Evolutionary conservation across 2,329 filamentous ascomycete species (phyloP), one percentile per base, ranked within the genome.

Genomic region (Aspergillus clavatus): DNA sequence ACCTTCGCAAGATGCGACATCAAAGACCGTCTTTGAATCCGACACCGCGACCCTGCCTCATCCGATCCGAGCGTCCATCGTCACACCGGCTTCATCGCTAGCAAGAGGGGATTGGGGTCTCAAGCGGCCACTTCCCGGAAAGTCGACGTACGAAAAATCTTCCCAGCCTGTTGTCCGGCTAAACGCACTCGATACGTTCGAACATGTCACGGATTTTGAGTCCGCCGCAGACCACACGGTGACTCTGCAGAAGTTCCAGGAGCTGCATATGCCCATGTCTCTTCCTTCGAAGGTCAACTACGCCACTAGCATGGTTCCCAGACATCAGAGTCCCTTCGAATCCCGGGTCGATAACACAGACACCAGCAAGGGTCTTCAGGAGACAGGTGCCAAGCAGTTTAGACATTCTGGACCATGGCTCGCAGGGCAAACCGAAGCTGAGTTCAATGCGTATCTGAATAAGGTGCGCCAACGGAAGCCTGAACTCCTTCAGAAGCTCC

Each of bases 41-140:
- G 75, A 82, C 43, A 83, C 81, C 18, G 82, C 86, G 35, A 97
- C 91, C 11, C 76, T 80, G 48, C 79, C 81, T 23, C 86, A 85
- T 68, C 91, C 91, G n/a, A 89, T 83, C 42, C 80, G 86, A 64
- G 87, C 93, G 63, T 81, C 89, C 50, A 86, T 97, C 62, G 83
- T 84, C 11, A 90, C 89, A 0, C 84, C 89, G 5, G 72, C 78
- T 36, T 77, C 82, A 14, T 90, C 89, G 6, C 78, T 88, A 19
- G 73, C 76, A 31, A 81, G 81, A 60, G 91, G 91, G 27, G 91
- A 97, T 62, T 97, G 91, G 90, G 91, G 91, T 11, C 73, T 96
- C 58, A 97, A 97, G 72, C 78, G 91, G 44, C 77, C 89, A 1
- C 74, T 97, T 5, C 91, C 91, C 1, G 71, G 84, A 7, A 84